These are phyloP conservation scores for Rhizopogon roseolus DNA, from an alignment of 768 basidiomycete genomes.

Conservation along the genomic window DNA sequence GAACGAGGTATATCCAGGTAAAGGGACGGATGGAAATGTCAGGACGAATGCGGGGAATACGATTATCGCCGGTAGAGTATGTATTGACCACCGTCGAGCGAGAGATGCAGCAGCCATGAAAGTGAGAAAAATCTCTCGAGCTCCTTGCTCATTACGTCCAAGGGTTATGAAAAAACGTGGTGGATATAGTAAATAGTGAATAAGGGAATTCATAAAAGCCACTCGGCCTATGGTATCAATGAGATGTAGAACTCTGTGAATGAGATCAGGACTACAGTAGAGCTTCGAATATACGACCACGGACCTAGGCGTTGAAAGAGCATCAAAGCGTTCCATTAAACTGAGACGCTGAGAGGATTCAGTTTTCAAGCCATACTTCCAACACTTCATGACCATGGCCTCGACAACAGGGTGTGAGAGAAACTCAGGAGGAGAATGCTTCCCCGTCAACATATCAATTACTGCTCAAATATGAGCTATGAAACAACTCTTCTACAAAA, in stretches of 20 bases:
- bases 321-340: constrained; percentile 27
- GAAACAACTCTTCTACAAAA: background rate
- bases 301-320: constrained; percentile 44
- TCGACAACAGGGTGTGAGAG: constrained; percentile 36
- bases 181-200: constrained; percentile 38
- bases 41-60: constrained; percentile 37
- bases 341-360: background rate
- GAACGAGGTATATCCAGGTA: constrained; percentile 37
- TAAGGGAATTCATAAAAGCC: constrained; percentile 37
- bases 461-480: constrained; percentile 23
- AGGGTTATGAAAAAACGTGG: constrained; percentile 25
- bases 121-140: constrained; percentile 34
- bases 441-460: constrained; percentile 33
- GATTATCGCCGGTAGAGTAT: constrained; percentile 31
- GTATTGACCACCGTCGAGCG: constrained; percentile 26
- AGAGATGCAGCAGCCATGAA: constrained; percentile 35
- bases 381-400: constrained; percentile 32
- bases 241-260: constrained; percentile 37
- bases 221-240: constrained; percentile 37
- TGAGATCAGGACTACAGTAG: background rate
- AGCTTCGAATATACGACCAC: constrained; percentile 2
- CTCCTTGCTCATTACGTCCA: constrained; percentile 15
- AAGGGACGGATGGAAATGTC: constrained; percentile 37
- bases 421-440: constrained; percentile 32
- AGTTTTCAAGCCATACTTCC: constrained; percentile 31